These are phyloP conservation scores for Nakazawaea holstii DNA, from an alignment of 805 yeast species.

Conservation along the genomic window DNA sequence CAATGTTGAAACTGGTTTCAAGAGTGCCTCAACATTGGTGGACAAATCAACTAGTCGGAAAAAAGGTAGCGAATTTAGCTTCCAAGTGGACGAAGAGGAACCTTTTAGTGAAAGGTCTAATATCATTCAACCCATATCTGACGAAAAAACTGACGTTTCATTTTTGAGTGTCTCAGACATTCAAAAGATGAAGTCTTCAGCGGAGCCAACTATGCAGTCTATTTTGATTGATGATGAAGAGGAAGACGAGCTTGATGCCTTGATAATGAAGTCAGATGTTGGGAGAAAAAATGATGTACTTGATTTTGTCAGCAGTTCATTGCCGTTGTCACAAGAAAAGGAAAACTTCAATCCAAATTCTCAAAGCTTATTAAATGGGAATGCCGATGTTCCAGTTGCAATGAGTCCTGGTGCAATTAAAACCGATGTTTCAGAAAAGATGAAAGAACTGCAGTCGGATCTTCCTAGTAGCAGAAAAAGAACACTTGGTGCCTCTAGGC, in stretches of 20 bases:
- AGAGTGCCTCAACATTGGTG: conserved; percentile 44
- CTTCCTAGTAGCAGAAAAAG: not conserved
- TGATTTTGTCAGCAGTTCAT: not conserved
- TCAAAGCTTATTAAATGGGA: not conserved
- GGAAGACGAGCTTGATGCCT: conserved; percentile 10
- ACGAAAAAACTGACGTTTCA: conserved; percentile 13
- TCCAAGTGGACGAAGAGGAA: conserved; percentile 10
- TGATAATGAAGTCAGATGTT: not conserved
- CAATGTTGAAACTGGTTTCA: conserved; percentile 61
- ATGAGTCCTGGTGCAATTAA: not conserved
- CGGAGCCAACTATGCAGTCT: not conserved
- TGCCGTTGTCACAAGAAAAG: not conserved
- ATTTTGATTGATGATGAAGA: conserved; percentile 5
- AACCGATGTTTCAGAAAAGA: not conserved
- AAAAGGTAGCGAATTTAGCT: not conserved
- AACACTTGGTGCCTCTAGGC: not conserved
- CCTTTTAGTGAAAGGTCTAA: not conserved
- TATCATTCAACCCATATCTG: too few species aligned
- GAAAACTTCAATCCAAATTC: not conserved
- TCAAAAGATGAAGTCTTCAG: not conserved
- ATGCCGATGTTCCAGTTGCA: not conserved
- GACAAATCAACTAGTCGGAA: conserved; percentile 16
- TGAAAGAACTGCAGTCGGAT: not conserved
- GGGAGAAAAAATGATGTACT: not conserved
- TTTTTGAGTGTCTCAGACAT: conserved; percentile 10